A percentile compares a stretch with the other conserved stretches of the same genome.
Conservation (phyloP, 495 filamentous ascomycete genomes). For the Sporormia fimetaria region DNA sequence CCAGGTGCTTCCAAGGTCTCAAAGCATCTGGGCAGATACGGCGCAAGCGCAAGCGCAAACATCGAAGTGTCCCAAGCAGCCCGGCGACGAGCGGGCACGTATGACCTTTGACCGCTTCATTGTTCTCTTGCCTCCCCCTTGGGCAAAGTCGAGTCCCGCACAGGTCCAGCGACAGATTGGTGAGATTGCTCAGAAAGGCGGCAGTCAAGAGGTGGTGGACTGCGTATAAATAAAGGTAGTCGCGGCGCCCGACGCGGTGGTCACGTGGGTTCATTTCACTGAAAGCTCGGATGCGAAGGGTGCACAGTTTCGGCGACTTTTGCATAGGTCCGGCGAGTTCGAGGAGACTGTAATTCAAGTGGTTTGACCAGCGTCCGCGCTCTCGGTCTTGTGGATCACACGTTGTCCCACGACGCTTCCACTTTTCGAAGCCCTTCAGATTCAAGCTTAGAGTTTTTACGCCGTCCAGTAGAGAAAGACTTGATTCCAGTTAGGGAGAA, state of each 20-base stretch:
- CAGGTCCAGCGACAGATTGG: constrained; percentile 5
- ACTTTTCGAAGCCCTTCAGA: constrained; percentile 11
- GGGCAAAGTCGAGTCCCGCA: not conserved
- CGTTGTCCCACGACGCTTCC: not conserved
- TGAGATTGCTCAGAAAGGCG: constrained; percentile 5
- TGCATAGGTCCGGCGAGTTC: constrained; percentile 1
- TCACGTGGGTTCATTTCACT: constrained; percentile 1
- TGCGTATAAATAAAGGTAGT: constrained; percentile 9
- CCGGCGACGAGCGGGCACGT: constrained; percentile 4
- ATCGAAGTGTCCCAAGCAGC: constrained; percentile 4
- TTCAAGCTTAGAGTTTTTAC: constrained; percentile 7
- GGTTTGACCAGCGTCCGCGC: constrained; percentile 7
- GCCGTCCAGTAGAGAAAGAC: constrained; percentile 9
- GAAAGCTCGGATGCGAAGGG: constrained; percentile 6
- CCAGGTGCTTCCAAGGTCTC: no score
- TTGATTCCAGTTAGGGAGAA: constrained; percentile 6
- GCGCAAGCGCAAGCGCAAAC: constrained; percentile 7
- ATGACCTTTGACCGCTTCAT: constrained; percentile 1
- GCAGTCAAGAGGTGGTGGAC: constrained; percentile 4
- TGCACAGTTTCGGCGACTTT: constrained; percentile 8
- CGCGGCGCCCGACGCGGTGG: constrained; percentile 3
- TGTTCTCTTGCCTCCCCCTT: not conserved
- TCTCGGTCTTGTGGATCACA: not conserved
- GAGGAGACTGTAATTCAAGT: constrained; percentile 4
- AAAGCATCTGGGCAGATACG: constrained; percentile 8